Evolutionary conservation across 805 yeast species (phyloP), one percentile per base, ranked within the genome.

Genomic region (Myxozyma geophila): DNA sequence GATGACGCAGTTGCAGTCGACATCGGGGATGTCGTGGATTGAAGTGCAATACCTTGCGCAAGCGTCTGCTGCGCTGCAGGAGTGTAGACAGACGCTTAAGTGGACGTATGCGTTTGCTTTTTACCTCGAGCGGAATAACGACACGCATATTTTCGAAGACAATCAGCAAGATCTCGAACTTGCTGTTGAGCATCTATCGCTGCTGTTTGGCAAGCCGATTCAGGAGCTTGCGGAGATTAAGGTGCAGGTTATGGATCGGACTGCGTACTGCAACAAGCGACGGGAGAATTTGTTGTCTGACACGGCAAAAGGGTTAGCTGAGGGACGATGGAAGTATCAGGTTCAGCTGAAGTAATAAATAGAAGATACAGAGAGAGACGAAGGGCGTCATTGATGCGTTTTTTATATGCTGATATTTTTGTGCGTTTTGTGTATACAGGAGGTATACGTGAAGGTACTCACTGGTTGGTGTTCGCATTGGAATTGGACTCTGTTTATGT

Each of bases 41-140:
- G 97, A 92, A 71, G 88, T 91, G 0, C 95, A 90, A 70, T 93
- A 89, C 72, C 81, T 92, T 56, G 83, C 87, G 9, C 93, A 89
- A 58, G 85, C 93, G 46, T 86, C 89, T 47, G 81, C 82, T 53
- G 82, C 83, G 1, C 76, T 93, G 60, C 79, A 86, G 37, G 82
- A 81, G 62, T 89, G 96, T 7, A 80, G 98, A 63, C 84, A 85
- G 49, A 84, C 90, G 1, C 79, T 95, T 58, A 89, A 91, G 78
- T 95, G 98, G 98, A 85, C 97, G 0, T 92, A 90, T 76, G 92
- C 90, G 1, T 83, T 91, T 70, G 86, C 90, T 12, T 93, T 78
- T 72, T 90, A 86, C 73, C 78, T 91, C 40, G 81, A 80, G 46
- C 74, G 77, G 37, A 76, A 78, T 6, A 81, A 82, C 57, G 81